Evolutionary conservation across 805 yeast genomes (phyloP).

Genomic region (Kazachstania psychrophila): DNA sequence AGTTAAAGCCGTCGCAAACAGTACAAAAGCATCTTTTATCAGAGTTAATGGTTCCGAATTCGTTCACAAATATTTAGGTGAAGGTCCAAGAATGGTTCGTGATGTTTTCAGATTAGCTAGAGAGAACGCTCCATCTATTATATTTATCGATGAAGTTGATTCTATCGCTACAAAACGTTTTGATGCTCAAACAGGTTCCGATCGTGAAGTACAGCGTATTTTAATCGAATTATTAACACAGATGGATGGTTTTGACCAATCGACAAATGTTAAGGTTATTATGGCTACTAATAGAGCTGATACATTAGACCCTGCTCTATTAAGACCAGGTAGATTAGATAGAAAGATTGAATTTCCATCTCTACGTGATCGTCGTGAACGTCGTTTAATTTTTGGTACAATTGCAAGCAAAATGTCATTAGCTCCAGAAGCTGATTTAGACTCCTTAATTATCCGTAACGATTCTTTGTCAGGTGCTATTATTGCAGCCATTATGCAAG

Average conservation of each 20-base stretch:
- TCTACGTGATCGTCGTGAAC: constrained; percentile 92
- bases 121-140: constrained; percentile 94
- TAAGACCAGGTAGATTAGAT: constrained; percentile 97
- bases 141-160: constrained; percentile 96
- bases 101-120: constrained; percentile 96
- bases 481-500: constrained; percentile 99
- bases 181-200: constrained; percentile 99
- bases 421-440: constrained; percentile 96
- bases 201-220: constrained; percentile 97
- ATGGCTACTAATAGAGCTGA: constrained; percentile 99
- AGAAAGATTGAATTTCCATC: constrained; percentile 97
- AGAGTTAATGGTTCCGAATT: constrained; percentile 97
- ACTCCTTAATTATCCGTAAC: constrained; percentile 86
- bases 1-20: constrained; percentile 97
- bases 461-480: constrained; percentile 96
- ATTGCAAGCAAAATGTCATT: constrained; percentile 95
- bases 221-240: constrained; percentile 90
- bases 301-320: constrained; percentile 93
- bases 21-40: constrained; percentile 90
- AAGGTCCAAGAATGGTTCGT: constrained; percentile 99
- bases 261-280: constrained; percentile 89
- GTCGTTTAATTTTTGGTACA: constrained; percentile 91
- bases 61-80: constrained; percentile 96
- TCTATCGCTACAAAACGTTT: constrained; percentile 98
- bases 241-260: constrained; percentile 98